phyloP scores from a whole-genome alignment of 1,139 yeast genomes.

The Pichia sp. region DNA sequence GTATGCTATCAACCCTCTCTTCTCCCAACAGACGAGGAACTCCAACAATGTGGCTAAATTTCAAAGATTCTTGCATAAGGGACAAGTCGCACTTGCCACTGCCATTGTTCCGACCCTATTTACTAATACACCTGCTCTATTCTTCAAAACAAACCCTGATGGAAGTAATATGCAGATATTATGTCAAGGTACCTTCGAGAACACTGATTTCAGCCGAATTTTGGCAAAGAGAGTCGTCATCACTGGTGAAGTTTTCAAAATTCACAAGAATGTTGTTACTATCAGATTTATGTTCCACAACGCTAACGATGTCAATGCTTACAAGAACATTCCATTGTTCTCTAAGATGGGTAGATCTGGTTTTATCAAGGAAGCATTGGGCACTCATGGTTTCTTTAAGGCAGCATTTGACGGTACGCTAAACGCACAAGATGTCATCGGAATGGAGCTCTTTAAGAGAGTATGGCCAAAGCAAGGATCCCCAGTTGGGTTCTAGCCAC shows the following conservation, averaged over 20 bases:
- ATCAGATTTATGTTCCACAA: conserved; percentile 97
- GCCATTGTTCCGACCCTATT: conserved; percentile 86
- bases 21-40: conserved; percentile 71
- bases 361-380: conserved; percentile 87
- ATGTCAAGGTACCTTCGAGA: conserved; percentile 87
- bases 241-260: conserved; percentile 94
- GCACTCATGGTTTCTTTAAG: conserved; percentile 97
- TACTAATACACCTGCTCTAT: conserved; percentile 71
- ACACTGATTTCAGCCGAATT: conserved; percentile 78
- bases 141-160: conserved; percentile 39
- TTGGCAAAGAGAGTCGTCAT: conserved; percentile 82
- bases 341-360: conserved; percentile 93
- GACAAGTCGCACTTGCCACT: conserved; percentile 71
- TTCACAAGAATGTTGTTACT: conserved; percentile 87
- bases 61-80: conserved; percentile 78
- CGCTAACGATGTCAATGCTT: conserved; percentile 81
- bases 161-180: conserved; percentile 52
- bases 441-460: conserved; percentile 90
- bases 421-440: conserved; percentile 87
- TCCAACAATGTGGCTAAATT: conserved; percentile 83
- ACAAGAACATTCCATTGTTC: conserved; percentile 86
- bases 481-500: conserved; percentile 7
- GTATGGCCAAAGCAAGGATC: conserved; percentile 64
- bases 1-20: conserved; percentile 75
- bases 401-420: conserved; percentile 91